These are phyloP conservation scores for Alectoria sarmentosa DNA, from an alignment of 495 filamentous ascomycete species.

Conservation along the genomic window DNA sequence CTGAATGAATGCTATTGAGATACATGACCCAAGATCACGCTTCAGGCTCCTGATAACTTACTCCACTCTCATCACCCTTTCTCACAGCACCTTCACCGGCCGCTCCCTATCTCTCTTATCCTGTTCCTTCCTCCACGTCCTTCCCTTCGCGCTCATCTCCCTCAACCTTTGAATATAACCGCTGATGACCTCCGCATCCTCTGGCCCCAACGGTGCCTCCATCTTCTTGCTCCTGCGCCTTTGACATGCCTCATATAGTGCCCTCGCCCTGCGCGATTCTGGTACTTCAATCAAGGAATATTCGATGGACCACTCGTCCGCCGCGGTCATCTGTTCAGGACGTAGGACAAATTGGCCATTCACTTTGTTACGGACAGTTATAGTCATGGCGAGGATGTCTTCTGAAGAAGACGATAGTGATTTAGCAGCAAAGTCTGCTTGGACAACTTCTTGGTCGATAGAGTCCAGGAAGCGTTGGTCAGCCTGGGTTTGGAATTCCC, in stretches of 20 bases:
- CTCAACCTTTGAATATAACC: conserved; percentile 39
- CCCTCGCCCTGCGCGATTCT: conserved; percentile 30
- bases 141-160: conserved; percentile 38
- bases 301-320: conserved; percentile 66
- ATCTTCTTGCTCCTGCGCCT: conserved; percentile 45
- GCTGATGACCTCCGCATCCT: conserved; percentile 34
- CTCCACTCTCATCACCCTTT: neutral
- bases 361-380: conserved; percentile 65
- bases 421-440: neutral
- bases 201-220: conserved; percentile 23
- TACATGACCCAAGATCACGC: neutral
- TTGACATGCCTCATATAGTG: conserved; percentile 45
- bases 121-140: conserved; percentile 40
- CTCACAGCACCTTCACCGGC: conserved; percentile 19
- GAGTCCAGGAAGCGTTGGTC: conserved; percentile 23
- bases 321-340: conserved; percentile 41
- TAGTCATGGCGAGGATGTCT: conserved; percentile 54
- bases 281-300: conserved; percentile 61
- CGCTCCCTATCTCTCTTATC: conserved; percentile 39
- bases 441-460: conserved; percentile 3
- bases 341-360: conserved; percentile 58
- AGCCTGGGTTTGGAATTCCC: conserved; percentile 24
- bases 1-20: neutral
- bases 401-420: neutral
- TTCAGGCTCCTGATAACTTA: neutral